phyloP scores from a whole-genome alignment of 257 asterid species.

The Eustoma russellianum region DNA sequence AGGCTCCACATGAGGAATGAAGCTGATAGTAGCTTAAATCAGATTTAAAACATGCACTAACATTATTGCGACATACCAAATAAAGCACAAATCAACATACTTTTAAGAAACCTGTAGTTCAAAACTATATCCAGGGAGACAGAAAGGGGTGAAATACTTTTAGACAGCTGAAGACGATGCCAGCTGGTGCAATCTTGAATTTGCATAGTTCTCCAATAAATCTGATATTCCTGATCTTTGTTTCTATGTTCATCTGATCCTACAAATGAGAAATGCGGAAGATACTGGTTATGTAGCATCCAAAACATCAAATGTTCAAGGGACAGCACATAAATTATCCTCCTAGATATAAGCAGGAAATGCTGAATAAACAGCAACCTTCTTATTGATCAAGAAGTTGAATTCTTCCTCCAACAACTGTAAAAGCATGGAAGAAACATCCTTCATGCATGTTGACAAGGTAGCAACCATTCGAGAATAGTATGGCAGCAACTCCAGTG shows the following conservation, averaged over 20 bases:
- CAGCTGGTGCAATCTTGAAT: slow-evolving; percentile 83
- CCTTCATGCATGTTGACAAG: slow-evolving; percentile 91
- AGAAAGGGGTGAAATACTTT: slow-evolving; percentile 38
- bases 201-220: slow-evolving; percentile 99
- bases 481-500: slow-evolving; percentile 88
- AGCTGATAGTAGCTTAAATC: background rate
- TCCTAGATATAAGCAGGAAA: slow-evolving; percentile 4
- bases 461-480: slow-evolving; percentile 98
- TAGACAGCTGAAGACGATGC: slow-evolving; percentile 82
- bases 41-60: background rate
- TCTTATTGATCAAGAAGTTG: slow-evolving; percentile 77
- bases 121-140: background rate
- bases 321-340: background rate
- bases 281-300: background rate
- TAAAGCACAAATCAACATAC: background rate
- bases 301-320: background rate
- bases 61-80: background rate
- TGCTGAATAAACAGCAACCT: slow-evolving; percentile 41
- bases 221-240: slow-evolving; percentile 89
- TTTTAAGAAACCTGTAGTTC: too few species aligned
- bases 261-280: slow-evolving; percentile 28
- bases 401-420: slow-evolving; percentile 96
- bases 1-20: background rate
- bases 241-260: slow-evolving; percentile 99
- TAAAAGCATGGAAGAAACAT: slow-evolving; percentile 80